Percentiles rank a stretch among this genome's conserved stretches.
Evolutionary conservation across 805 yeast genomes (phyloP).

Genomic region (Ascoidea asiatica): DNA sequence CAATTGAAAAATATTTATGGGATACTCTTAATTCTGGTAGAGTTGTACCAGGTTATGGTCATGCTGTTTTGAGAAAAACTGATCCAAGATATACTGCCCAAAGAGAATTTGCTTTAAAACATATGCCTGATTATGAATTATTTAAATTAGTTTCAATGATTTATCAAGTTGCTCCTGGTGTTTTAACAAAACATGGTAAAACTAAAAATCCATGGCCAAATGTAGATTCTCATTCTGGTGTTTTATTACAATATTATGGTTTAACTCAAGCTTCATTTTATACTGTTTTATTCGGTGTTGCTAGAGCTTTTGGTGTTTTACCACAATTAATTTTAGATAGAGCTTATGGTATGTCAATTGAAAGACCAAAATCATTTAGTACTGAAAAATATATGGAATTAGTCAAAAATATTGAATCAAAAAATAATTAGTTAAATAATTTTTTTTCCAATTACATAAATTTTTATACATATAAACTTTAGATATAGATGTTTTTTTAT

Average conservation of each 20-base stretch:
- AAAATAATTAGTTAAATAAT: slow-evolving; percentile 7
- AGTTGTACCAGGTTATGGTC: slow-evolving; percentile 84
- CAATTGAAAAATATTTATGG: slow-evolving; percentile 69
- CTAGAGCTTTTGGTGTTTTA: slow-evolving; percentile 77
- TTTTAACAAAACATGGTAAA: slow-evolving; percentile 73
- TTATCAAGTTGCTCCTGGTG: slow-evolving; percentile 74
- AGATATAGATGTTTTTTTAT: too few relatives aligned
- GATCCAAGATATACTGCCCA: slow-evolving; percentile 83
- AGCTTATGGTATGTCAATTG: slow-evolving; percentile 70
- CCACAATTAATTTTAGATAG: slow-evolving; percentile 80
- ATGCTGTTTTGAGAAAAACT: slow-evolving; percentile 77
- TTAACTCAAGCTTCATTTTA: slow-evolving; percentile 70
- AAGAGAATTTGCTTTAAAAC: slow-evolving; percentile 66
- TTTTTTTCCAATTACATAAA: too few relatives aligned
- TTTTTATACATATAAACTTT: too few relatives aligned
- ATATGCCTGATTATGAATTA: slow-evolving; percentile 67
- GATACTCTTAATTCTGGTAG: slow-evolving; percentile 69
- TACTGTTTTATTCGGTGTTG: slow-evolving; percentile 77
- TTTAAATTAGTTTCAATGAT: slow-evolving; percentile 68
- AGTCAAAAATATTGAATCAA: slow-evolving; percentile 32
- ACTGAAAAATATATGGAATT: slow-evolving; percentile 84
- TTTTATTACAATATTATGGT: slow-evolving; percentile 74
- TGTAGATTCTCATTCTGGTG: slow-evolving; percentile 83
- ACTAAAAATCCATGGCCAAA: slow-evolving; percentile 92
- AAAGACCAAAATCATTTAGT: slow-evolving; percentile 88